Percentiles rank a stretch among this genome's conserved stretches.
These are phyloP conservation scores for Trichophyton verrucosum DNA, from an alignment of 2,329 filamentous ascomycete species.

Conservation along the genomic window DNA sequence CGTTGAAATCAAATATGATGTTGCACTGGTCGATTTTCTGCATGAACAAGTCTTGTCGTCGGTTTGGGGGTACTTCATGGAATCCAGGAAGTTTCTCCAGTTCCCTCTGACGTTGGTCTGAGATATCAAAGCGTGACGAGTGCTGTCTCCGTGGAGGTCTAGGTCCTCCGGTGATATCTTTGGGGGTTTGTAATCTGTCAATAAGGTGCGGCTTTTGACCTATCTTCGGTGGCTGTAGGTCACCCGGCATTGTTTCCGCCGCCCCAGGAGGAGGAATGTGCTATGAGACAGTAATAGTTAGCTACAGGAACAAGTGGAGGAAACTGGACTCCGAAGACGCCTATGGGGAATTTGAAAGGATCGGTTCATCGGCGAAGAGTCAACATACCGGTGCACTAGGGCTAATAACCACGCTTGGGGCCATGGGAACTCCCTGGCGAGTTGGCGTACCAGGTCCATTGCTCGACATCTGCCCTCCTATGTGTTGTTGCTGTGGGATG, in stretches of 20 bases:
- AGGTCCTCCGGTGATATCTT: constrained; percentile 90
- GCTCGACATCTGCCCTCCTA: constrained; percentile 26
- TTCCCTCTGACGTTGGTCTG: constrained; percentile 74
- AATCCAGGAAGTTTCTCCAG: constrained; percentile 95
- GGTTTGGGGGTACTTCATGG: constrained; percentile 90
- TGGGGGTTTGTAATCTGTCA: constrained; percentile 81
- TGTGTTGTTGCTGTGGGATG: constrained; percentile 22
- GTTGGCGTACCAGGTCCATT: constrained; percentile 50
- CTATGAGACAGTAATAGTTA: constrained; percentile 34
- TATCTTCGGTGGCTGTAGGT: constrained; percentile 85
- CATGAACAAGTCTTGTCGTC: constrained; percentile 95
- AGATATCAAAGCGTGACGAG: constrained; percentile 95
- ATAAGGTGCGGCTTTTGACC: constrained; percentile 81
- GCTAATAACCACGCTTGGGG: constrained; percentile 86
- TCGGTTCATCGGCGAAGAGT: background rate
- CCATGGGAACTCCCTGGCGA: constrained; percentile 48
- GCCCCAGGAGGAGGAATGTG: constrained; percentile 86
- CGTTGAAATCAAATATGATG: constrained; percentile 99
- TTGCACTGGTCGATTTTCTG: constrained; percentile 99
- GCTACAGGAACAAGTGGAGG: background rate
- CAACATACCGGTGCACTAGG: constrained; percentile 75
- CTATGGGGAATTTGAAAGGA: background rate
- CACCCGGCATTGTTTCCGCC: constrained; percentile 94
- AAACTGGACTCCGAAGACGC: background rate
- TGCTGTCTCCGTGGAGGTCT: constrained; percentile 93